These are phyloP conservation scores for carrot (Daucus carota) DNA, from an alignment of 129 eudicot species.

Conservation along the genomic window DH1_v3.0 NC_030383.2:1759001-1759500, in stretches of 20 bases:
- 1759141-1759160: neutral
- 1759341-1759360: slow-evolving; percentile 15
- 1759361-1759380: slow-evolving; percentile 33
- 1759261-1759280: neutral
- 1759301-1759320: neutral
- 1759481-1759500: too few species aligned
- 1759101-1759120: neutral
- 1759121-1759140: neutral
- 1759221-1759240: slow-evolving; percentile 4
- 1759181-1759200: neutral
- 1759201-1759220: neutral
- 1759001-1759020: too few species aligned
- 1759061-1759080: too few species aligned
- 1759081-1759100: neutral
- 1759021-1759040: too few species aligned
- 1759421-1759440: too few species aligned
- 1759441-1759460: too few species aligned
- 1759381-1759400: too few species aligned
- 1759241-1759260: neutral
- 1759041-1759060: too few species aligned
- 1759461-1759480: too few species aligned
- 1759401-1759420: too few species aligned
- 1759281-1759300: neutral
- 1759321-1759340: slow-evolving; percentile 1
- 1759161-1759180: neutral